Evolutionary conservation across 805 yeast species (phyloP).

Genomic region (Yarrowia hollandica): DNA sequence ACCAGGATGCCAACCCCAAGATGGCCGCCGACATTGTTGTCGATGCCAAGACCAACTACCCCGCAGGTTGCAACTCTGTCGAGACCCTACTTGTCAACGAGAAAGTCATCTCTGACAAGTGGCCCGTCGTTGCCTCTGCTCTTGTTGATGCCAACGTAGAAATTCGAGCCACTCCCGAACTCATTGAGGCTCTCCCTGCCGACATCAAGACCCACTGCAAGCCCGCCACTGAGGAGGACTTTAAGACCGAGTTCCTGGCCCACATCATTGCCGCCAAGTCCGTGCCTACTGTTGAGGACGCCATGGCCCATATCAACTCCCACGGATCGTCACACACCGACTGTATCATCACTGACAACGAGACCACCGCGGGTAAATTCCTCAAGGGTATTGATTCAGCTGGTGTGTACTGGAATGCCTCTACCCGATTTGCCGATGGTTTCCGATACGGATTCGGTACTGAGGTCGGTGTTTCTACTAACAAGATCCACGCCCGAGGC

Average conservation of each 20-base stretch:
- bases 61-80: constrained; percentile 98
- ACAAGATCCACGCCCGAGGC: constrained; percentile 96
- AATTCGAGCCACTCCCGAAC: constrained; percentile 55
- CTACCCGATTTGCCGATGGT: constrained; percentile 97
- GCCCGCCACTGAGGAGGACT: constrained; percentile 64
- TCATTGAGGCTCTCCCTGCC: constrained; percentile 33
- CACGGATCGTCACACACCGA: constrained; percentile 98
- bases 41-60: constrained; percentile 93
- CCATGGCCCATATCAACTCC: constrained; percentile 80
- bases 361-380: constrained; percentile 70
- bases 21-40: constrained; percentile 76
- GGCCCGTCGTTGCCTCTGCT: constrained; percentile 39
- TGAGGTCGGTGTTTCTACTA: constrained; percentile 96
- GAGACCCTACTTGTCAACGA: constrained; percentile 75
- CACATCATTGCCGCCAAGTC: constrained; percentile 75
- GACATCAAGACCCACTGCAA: constrained; percentile 33
- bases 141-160: constrained; percentile 69
- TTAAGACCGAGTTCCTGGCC: constrained; percentile 79
- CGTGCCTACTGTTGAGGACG: constrained; percentile 60
- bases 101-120: constrained; percentile 43
- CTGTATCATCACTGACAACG: constrained; percentile 77
- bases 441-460: constrained; percentile 98
- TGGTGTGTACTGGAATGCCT: constrained; percentile 97
- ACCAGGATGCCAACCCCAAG: constrained; percentile 68
- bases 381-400: constrained; percentile 88